Conservation (phyloP, 768 basidiomycete species). For the Boletus tylopilopsis region DNA sequence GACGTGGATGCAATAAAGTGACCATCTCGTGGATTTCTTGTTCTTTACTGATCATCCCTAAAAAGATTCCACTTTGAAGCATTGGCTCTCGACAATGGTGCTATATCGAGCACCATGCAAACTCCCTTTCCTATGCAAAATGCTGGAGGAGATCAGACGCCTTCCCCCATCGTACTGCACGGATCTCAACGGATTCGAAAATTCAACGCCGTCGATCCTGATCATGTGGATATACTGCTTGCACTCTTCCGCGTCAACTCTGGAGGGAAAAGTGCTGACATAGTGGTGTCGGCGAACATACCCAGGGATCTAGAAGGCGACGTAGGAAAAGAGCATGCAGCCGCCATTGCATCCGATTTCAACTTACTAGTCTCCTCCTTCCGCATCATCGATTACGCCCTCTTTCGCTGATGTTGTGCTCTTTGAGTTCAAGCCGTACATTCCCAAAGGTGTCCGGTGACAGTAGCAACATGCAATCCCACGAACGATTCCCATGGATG, state of each 20-base stretch:
- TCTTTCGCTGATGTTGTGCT: constrained; percentile 54
- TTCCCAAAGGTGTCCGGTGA: neutral
- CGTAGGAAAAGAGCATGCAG: constrained; percentile 34
- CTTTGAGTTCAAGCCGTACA: neutral
- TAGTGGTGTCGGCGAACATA: constrained; percentile 83
- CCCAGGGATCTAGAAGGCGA: constrained; percentile 43
- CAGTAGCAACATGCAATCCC: neutral
- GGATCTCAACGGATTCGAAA: constrained; percentile 76
- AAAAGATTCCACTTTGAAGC: constrained; percentile 90
- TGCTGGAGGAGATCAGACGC: constrained; percentile 46
- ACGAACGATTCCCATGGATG: constrained; percentile 5
- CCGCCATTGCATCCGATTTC: constrained; percentile 44
- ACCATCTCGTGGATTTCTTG: constrained; percentile 18
- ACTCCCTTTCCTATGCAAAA: constrained; percentile 38
- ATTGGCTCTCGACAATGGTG: constrained; percentile 87
- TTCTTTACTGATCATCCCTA: constrained; percentile 1
- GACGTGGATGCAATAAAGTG: constrained; percentile 68
- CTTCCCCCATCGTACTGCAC: constrained; percentile 54
- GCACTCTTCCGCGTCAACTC: constrained; percentile 74
- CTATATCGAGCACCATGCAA: constrained; percentile 47
- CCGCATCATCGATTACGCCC: constrained; percentile 58
- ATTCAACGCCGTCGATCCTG: constrained; percentile 59
- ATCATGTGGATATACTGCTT: constrained; percentile 73
- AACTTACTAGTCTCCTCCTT: constrained; percentile 54
- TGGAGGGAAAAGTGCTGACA: constrained; percentile 58